Percentiles rank a stretch among this genome's conserved stretches.
Conservation (phyloP, 23 red algal species). For the Chondrus crispus region DNA sequence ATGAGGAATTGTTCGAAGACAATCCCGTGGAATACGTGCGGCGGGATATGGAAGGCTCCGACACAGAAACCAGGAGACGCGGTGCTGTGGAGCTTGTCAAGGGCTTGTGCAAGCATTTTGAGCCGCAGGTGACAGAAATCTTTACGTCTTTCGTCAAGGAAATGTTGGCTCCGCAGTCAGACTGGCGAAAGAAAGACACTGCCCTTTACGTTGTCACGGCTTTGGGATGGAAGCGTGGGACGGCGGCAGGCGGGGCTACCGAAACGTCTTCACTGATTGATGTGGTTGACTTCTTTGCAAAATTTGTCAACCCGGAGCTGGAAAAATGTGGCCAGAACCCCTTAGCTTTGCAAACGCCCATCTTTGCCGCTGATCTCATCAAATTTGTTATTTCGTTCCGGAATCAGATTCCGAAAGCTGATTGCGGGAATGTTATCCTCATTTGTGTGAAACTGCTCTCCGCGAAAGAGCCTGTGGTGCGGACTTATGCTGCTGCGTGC, state of each 20-base stretch:
- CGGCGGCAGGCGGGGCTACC: constrained; percentile 72
- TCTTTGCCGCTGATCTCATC: constrained; percentile 84
- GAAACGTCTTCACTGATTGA: constrained; percentile 74
- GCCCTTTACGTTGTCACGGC: constrained; percentile 94
- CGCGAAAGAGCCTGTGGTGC: constrained; percentile 62
- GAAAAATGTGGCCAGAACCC: constrained; percentile 24
- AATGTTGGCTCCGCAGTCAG: constrained; percentile 56
- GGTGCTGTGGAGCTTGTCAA: constrained; percentile 90
- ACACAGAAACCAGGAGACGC: constrained; percentile 77
- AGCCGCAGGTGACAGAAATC: constrained; percentile 60
- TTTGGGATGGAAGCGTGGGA: constrained; percentile 92
- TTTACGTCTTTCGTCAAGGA: constrained; percentile 73
- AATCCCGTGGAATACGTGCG: constrained; percentile 95
- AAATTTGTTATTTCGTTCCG: constrained; percentile 94
- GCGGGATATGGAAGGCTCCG: constrained; percentile 93
- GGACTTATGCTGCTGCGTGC: constrained; percentile 86
- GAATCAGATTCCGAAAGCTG: constrained; percentile 69
- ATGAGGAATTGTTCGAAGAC: constrained; percentile 95
- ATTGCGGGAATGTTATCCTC: not conserved
- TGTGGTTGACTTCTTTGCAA: constrained; percentile 75
- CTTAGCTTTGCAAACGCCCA: constrained; percentile 46
- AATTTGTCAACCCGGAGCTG: constrained; percentile 71
- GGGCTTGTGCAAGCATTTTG: constrained; percentile 77
- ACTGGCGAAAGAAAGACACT: constrained; percentile 89
- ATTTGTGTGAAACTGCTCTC: constrained; percentile 59